These are phyloP conservation scores for Crinitomyces ghanaensis DNA, from an alignment of 805 yeast genomes.

Conservation along the genomic window DNA sequence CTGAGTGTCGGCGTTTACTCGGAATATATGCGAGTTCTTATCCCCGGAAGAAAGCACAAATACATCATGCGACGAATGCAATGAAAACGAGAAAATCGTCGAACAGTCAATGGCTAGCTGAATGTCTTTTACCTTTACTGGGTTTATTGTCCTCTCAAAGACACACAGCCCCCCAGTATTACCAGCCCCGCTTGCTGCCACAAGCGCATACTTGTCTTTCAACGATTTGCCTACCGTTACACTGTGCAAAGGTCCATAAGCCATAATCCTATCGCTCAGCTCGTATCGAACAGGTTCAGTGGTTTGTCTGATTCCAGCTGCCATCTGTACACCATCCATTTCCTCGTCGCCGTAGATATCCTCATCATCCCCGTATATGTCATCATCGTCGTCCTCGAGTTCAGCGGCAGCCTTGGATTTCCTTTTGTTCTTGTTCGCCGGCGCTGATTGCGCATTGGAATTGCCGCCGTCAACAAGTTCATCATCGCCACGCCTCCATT, in stretches of 20 bases:
- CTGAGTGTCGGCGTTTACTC: constrained; percentile 35
- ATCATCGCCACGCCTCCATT: constrained; percentile 27
- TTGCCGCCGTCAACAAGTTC: constrained; percentile 24
- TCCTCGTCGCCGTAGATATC: constrained; percentile 12
- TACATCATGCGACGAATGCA: constrained; percentile 32
- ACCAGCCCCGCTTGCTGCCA: constrained; percentile 59
- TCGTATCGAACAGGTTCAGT: neutral
- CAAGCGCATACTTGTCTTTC: constrained; percentile 54
- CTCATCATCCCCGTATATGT: constrained; percentile 19
- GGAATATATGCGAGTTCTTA: constrained; percentile 29
- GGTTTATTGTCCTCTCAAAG: constrained; percentile 58
- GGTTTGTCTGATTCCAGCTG: neutral
- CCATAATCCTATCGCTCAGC: constrained; percentile 40
- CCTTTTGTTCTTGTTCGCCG: constrained; percentile 15
- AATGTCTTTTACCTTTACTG: constrained; percentile 53
- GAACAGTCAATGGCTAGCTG: constrained; percentile 63
- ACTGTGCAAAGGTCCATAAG: constrained; percentile 64
- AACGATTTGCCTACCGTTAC: constrained; percentile 50
- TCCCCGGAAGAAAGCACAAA: constrained; percentile 65
- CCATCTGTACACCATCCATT: neutral
- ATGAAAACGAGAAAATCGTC: constrained; percentile 12
- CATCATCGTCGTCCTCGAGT: constrained; percentile 26
- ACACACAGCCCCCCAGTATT: constrained; percentile 44
- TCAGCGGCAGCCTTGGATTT: constrained; percentile 5
- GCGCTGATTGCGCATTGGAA: constrained; percentile 37